These are phyloP conservation scores for Saccharum officinarum DNA, from an alignment of 176 grass and related monocot species.

Conservation along the genomic window DNA sequence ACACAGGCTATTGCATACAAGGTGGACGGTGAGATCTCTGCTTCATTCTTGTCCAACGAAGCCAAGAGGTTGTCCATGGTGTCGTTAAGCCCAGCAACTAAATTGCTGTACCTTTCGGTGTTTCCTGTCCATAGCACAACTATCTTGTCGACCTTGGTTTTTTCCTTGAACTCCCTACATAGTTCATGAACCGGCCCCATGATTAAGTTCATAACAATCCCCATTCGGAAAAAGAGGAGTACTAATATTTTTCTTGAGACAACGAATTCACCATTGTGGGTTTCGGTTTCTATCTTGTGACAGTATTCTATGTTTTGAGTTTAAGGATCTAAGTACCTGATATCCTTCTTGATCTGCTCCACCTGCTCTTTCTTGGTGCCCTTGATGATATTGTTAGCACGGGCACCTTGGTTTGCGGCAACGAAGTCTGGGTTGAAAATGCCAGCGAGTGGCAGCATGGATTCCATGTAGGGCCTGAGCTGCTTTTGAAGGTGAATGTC, in stretches of 20 bases:
- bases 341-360: slow-evolving; percentile 73
- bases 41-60: slow-evolving; percentile 64
- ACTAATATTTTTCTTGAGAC: background rate
- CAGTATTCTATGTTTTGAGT: background rate
- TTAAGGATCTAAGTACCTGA: slow-evolving; percentile 39
- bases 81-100: slow-evolving; percentile 81
- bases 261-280: background rate
- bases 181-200: background rate
- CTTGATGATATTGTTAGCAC: slow-evolving; percentile 59
- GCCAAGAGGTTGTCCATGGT: slow-evolving; percentile 85
- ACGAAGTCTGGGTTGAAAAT: slow-evolving; percentile 78
- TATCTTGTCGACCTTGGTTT: slow-evolving; percentile 84
- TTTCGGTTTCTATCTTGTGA: background rate
- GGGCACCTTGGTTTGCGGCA: slow-evolving; percentile 67
- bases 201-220: background rate
- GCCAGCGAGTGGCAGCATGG: slow-evolving; percentile 67
- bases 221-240: background rate
- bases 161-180: slow-evolving; percentile 89
- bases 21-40: slow-evolving; percentile 92
- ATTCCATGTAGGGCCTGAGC: slow-evolving; percentile 84
- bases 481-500: slow-evolving; percentile 98
- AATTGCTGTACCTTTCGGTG: slow-evolving; percentile 86
- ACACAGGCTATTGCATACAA: slow-evolving; percentile 83
- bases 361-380: slow-evolving; percentile 80
- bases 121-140: slow-evolving; percentile 95